Percentiles rank a stretch among this genome's conserved stretches.
Conservation (phyloP, 2,329 filamentous ascomycete species). For the Dactylellina drechsleri region DNA sequence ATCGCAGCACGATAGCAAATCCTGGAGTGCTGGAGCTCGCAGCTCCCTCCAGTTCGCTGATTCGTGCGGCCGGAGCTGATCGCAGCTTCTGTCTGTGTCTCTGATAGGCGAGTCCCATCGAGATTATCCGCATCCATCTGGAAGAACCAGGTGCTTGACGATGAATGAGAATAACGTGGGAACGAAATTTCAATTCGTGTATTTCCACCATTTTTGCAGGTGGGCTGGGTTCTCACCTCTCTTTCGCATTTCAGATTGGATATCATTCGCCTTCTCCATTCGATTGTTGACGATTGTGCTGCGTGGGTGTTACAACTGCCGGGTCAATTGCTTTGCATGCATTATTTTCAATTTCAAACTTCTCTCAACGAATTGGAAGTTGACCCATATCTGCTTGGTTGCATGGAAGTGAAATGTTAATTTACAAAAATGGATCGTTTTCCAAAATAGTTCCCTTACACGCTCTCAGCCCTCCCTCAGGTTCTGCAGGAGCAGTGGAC, state of each 20-base stretch:
- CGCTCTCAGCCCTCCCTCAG: constrained; percentile 72
- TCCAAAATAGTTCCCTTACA: constrained; percentile 76
- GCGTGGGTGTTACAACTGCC: constrained; percentile 18
- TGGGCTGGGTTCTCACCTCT: background rate
- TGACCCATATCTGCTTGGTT: background rate
- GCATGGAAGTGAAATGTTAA: no score
- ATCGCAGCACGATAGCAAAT: background rate
- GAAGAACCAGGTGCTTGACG: constrained; percentile 38
- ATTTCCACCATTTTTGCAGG: background rate
- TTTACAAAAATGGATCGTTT: no score
- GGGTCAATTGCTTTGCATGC: constrained; percentile 22
- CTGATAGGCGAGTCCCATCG: constrained; percentile 48
- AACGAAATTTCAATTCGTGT: constrained; percentile 26
- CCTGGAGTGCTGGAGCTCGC: constrained; percentile 23
- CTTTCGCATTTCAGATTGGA: background rate
- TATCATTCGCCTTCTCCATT: constrained; percentile 1
- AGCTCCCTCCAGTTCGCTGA: constrained; percentile 18
- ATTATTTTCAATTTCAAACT: background rate
- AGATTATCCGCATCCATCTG: background rate
- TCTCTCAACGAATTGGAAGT: constrained; percentile 10
- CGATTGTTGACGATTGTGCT: background rate
- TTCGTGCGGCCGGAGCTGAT: constrained; percentile 35
- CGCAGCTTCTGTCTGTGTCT: constrained; percentile 29
- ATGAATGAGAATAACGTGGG: constrained; percentile 23
- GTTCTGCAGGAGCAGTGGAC: constrained; percentile 76